phyloP scores from a whole-genome alignment of 352 stramenopile species.

The Globisporangium orthogonon region DNA sequence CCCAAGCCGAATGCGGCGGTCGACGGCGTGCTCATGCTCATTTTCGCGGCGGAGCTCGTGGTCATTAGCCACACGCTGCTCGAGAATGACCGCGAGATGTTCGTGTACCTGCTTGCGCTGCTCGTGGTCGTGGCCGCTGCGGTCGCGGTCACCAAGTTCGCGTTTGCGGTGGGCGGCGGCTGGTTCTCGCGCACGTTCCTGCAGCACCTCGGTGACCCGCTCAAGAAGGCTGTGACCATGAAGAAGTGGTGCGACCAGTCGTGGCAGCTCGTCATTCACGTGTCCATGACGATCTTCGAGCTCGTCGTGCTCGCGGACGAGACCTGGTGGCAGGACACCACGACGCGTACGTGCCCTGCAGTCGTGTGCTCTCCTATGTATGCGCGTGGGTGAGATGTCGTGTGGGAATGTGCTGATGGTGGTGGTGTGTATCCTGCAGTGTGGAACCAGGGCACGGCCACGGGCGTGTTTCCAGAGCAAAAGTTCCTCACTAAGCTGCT shows the following conservation, averaged over 20 bases:
- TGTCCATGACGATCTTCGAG: conserved; percentile 81
- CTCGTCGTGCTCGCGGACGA: conserved; percentile 75
- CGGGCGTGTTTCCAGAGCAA: conserved; percentile 69
- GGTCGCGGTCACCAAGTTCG: conserved; percentile 60
- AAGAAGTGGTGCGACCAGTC: conserved; percentile 89
- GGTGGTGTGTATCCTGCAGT: conserved; percentile 20
- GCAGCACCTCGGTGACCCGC: conserved; percentile 71
- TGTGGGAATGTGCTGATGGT: conserved; percentile 1
- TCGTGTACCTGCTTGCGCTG: conserved; percentile 56
- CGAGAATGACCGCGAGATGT: conserved; percentile 58
- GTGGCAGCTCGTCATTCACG: conserved; percentile 83
- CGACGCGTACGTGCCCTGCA: conserved; percentile 38
- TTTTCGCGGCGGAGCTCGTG: conserved; percentile 56
- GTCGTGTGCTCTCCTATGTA: neutral
- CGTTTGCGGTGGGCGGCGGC: conserved; percentile 51
- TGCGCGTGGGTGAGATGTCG: neutral
- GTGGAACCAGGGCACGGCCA: conserved; percentile 70
- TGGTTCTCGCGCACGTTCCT: conserved; percentile 79
- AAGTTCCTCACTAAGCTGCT: conserved; percentile 80
- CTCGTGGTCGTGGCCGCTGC: conserved; percentile 63
- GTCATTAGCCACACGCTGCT: conserved; percentile 58
- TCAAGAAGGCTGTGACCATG: conserved; percentile 78
- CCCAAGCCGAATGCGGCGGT: conserved; percentile 61
- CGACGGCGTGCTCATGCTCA: conserved; percentile 51
- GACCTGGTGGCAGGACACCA: conserved; percentile 85